These are phyloP conservation scores for Xanthoparmelia taractica DNA, from an alignment of 495 filamentous ascomycete species.

Conservation along the genomic window DNA sequence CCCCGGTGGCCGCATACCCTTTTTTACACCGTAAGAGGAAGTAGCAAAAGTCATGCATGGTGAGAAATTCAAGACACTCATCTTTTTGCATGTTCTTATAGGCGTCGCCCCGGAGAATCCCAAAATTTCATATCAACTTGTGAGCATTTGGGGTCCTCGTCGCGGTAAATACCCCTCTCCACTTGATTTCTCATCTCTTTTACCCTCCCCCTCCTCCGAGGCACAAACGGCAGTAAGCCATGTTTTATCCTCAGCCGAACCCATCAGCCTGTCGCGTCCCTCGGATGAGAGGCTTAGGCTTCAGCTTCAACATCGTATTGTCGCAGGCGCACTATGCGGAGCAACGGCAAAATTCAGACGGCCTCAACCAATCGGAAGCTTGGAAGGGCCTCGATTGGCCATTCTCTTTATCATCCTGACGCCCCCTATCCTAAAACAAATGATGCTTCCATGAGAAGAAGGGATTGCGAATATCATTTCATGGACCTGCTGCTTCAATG, in stretches of 20 bases:
- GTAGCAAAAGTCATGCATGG: too few species aligned
- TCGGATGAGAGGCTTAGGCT: constrained; percentile 1
- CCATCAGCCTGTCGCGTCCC: neutral
- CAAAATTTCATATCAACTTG: too few species aligned
- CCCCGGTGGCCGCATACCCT: neutral
- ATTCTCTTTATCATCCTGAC: neutral
- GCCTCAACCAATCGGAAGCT: constrained; percentile 8
- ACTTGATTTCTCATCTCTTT: too few species aligned
- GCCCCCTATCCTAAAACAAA: neutral
- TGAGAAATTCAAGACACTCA: too few species aligned
- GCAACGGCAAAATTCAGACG: neutral
- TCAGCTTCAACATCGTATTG: neutral
- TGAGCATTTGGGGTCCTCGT: too few species aligned
- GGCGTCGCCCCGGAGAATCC: too few species aligned
- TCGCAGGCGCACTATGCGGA: constrained; percentile 5
- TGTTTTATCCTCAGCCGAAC: neutral
- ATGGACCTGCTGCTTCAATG: too few species aligned
- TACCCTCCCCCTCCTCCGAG: too few species aligned
- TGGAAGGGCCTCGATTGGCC: neutral
- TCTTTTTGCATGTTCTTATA: too few species aligned
- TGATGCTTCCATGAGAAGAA: neutral
- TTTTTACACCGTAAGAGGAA: neutral
- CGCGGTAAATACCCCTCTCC: too few species aligned
- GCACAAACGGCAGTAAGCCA: neutral
- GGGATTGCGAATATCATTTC: too few species aligned